phyloP scores from a whole-genome alignment of 1,139 yeast genomes.

The Kodamaea sp. region DNA sequence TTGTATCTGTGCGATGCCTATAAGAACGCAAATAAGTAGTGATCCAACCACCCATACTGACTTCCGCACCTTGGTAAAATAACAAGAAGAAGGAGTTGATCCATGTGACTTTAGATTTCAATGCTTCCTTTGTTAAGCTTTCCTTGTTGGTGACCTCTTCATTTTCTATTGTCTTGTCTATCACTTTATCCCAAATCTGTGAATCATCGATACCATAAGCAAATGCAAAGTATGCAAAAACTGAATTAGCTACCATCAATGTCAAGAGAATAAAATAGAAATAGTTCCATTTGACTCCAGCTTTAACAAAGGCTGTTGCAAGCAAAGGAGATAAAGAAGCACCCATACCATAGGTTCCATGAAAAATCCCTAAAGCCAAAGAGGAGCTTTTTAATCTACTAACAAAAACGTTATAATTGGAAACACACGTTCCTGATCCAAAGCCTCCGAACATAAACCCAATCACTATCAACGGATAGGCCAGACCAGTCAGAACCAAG shows the following conservation, averaged over 20 bases:
- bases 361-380: conserved; percentile 15
- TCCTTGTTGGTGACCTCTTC: conserved; percentile 4
- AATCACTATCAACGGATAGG: conserved; percentile 17
- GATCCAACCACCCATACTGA: conserved; percentile 67
- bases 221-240: conserved; percentile 11
- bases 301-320: conserved; percentile 17
- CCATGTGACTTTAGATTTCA: conserved; percentile 49
- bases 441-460: conserved; percentile 19
- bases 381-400: conserved; percentile 16
- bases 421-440: conserved; percentile 16
- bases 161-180: not conserved
- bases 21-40: conserved; percentile 58
- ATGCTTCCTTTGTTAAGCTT: not conserved
- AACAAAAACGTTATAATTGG: conserved; percentile 17
- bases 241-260: conserved; percentile 11
- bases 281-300: conserved; percentile 16
- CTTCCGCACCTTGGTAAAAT: conserved; percentile 66
- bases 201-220: conserved; percentile 13
- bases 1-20: conserved; percentile 41
- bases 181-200: conserved; percentile 7
- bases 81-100: conserved; percentile 48
- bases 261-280: conserved; percentile 16
- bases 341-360: conserved; percentile 19
- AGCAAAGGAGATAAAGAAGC: conserved; percentile 24
- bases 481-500: conserved; percentile 31